Evolutionary conservation across 2,329 filamentous ascomycete species (phyloP).

Genomic region (Diaporthe longicolla): DNA sequence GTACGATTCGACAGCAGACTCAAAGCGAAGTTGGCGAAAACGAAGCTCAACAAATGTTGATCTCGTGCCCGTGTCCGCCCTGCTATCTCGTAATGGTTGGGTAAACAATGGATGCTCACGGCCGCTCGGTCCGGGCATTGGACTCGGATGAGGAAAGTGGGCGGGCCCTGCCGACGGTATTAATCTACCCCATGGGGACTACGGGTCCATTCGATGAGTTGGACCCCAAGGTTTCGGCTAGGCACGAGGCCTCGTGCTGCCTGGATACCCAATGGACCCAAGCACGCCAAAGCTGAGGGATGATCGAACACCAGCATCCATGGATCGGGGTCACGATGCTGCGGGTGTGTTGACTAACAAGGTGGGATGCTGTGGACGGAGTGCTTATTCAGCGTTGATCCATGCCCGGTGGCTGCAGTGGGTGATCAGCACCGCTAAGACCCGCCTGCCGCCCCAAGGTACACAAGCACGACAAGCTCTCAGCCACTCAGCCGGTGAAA

Average conservation of each 20-base stretch:
- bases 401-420: constrained; percentile 10
- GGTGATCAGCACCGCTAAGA: constrained; percentile 16
- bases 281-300: not conserved
- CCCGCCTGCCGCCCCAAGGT: not conserved
- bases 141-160: not conserved
- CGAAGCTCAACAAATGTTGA: not conserved
- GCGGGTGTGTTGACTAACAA: constrained; percentile 20
- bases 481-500: not conserved
- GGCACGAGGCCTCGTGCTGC: constrained; percentile 23
- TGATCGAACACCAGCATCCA: constrained; percentile 1
- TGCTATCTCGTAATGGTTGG: constrained; percentile 15
- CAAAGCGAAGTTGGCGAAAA: not conserved
- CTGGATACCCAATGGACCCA: constrained; percentile 1
- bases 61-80: not conserved
- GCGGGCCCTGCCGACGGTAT: constrained; percentile 11
- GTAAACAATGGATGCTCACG: not conserved
- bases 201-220: constrained; percentile 6
- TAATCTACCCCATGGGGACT: constrained; percentile 32
- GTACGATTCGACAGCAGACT: not conserved
- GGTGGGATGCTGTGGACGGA: not conserved
- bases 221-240: constrained; percentile 33
- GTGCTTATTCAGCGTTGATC: constrained; percentile 20
- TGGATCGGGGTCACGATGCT: constrained; percentile 7
- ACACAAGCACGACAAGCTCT: not conserved
- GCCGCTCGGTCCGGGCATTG: constrained; percentile 17